Evolutionary conservation across 352 stramenopile species (phyloP).

Genomic region (Phytopythium boreale): DNA sequence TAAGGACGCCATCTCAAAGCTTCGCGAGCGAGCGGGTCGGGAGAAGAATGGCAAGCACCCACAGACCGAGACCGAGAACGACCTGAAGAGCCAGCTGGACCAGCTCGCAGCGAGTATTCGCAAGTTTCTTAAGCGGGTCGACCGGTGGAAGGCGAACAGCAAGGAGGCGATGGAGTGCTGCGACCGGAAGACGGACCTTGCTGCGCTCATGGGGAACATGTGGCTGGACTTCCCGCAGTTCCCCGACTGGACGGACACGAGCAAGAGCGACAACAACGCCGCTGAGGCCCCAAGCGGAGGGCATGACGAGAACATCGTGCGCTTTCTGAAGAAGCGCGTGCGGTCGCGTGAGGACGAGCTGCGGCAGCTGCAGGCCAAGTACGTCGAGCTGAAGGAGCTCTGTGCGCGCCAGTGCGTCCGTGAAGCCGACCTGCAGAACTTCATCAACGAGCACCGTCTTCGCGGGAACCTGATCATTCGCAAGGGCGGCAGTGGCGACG

Average conservation of each 20-base stretch:
- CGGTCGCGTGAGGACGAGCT: conserved; percentile 58
- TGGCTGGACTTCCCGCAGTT: conserved; percentile 63
- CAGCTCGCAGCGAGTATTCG: conserved; percentile 35
- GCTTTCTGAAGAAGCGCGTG: conserved; percentile 61
- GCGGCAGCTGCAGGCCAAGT: conserved; percentile 55
- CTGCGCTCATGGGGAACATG: conserved; percentile 37
- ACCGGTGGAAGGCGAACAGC: conserved; percentile 51
- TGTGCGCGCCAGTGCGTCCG: conserved; percentile 74
- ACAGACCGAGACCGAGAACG: conserved; percentile 6
- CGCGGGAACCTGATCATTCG: conserved; percentile 62
- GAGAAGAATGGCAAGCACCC: conserved; percentile 5
- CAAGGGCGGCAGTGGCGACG: conserved; percentile 22
- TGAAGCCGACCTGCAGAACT: conserved; percentile 75
- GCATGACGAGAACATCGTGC: conserved; percentile 23
- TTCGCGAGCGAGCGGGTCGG: conserved; percentile 12
- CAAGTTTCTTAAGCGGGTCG: conserved; percentile 43
- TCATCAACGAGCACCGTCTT: conserved; percentile 77
- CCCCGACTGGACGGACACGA: conserved; percentile 10
- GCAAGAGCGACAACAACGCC: conserved; percentile 11
- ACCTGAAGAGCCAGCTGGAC: conserved; percentile 36
- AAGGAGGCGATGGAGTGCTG: conserved; percentile 38
- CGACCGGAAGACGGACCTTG: conserved; percentile 20
- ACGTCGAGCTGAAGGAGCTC: conserved; percentile 71
- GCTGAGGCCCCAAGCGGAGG: conserved; percentile 7
- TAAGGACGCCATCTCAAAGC: conserved; percentile 22